These are phyloP conservation scores for Arthroderma uncinatum DNA, from an alignment of 2,329 filamentous ascomycete species.

Conservation along the genomic window DNA sequence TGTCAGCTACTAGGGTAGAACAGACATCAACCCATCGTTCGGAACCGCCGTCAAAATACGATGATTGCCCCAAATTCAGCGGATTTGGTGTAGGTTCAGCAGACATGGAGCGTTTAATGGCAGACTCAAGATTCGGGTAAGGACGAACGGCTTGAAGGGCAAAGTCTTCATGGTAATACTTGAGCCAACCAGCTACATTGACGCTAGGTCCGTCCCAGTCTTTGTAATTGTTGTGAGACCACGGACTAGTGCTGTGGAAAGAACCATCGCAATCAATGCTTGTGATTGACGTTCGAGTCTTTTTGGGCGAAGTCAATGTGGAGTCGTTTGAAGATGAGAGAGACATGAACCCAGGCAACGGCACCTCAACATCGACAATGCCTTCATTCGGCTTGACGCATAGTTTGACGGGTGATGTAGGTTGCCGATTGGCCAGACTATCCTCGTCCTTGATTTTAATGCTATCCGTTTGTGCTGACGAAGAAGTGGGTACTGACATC, in stretches of 20 bases:
- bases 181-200: slow-evolving; percentile 49
- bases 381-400: slow-evolving; percentile 46
- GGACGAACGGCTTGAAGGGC: slow-evolving; percentile 47
- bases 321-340: slow-evolving; percentile 38
- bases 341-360: slow-evolving; percentile 42
- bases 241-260: slow-evolving; percentile 28
- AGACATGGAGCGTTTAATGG: slow-evolving; percentile 47
- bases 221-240: slow-evolving; percentile 22
- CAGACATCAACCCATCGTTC: slow-evolving; percentile 48
- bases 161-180: slow-evolving; percentile 49
- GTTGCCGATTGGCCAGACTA: slow-evolving; percentile 10
- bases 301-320: slow-evolving; percentile 34
- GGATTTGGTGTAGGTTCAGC: slow-evolving; percentile 38
- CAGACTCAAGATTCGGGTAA: slow-evolving; percentile 41
- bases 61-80: slow-evolving; percentile 25
- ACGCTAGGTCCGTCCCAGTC: slow-evolving; percentile 39
- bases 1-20: slow-evolving; percentile 47
- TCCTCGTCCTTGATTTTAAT: neutral
- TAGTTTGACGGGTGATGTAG: slow-evolving; percentile 41
- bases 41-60: slow-evolving; percentile 22
- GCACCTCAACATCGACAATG: slow-evolving; percentile 50
- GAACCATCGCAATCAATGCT: slow-evolving; percentile 42
- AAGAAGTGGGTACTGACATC: slow-evolving; percentile 1
- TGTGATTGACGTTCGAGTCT: slow-evolving; percentile 38
- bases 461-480: neutral